Evolutionary conservation across 257 asterid species (phyloP).

Genomic region (Fraxinus pennsylvanica): DNA sequence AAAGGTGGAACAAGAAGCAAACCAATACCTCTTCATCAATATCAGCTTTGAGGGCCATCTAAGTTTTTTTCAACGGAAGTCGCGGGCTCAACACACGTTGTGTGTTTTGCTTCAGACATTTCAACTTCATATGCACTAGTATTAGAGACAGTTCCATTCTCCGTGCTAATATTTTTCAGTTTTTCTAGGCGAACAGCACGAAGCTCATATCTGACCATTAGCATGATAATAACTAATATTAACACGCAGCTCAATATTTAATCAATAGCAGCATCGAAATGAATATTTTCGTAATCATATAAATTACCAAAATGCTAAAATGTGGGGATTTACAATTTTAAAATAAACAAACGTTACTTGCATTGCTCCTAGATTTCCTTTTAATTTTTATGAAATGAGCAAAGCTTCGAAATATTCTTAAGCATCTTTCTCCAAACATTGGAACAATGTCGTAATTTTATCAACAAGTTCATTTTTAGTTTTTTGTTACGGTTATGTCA

Average conservation of each 20-base stretch:
- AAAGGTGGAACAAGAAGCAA: constrained; percentile 23
- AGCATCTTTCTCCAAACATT: not conserved
- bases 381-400: too few species aligned
- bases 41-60: constrained; percentile 25
- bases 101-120: constrained; percentile 77
- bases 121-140: constrained; percentile 66
- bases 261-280: not conserved
- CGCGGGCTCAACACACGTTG: constrained; percentile 26
- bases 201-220: constrained; percentile 68
- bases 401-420: too few species aligned
- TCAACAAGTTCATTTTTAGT: too few species aligned
- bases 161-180: constrained; percentile 51
- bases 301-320: not conserved
- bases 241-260: not conserved
- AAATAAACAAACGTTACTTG: too few species aligned
- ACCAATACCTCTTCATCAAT: constrained; percentile 36
- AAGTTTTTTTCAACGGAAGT: constrained; percentile 38
- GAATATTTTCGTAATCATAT: not conserved
- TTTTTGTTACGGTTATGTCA: too few species aligned
- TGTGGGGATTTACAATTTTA: too few species aligned
- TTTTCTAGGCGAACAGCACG: constrained; percentile 66
- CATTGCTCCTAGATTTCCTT: not conserved
- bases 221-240: constrained; percentile 20
- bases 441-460: not conserved
- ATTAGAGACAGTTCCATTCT: constrained; percentile 41